Evolutionary conservation across 208 protist species (phyloP), one percentile per base, ranked within the genome.

Genomic region (Trypanosoma congolense): DNA sequence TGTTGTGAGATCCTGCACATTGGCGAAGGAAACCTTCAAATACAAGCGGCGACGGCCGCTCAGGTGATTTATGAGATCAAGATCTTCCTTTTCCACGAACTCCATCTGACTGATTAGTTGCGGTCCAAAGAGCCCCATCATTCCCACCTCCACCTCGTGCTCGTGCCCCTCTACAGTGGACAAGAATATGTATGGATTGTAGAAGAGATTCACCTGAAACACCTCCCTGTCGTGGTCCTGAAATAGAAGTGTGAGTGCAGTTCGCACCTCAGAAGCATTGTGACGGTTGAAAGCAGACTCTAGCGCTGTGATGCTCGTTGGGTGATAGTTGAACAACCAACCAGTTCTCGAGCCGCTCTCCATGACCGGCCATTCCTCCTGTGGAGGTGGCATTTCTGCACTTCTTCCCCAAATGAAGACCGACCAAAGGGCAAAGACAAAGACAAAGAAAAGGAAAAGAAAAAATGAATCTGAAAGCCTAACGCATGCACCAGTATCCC

Each of bases 51-150:
- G 90, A 3, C 97, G 59, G 0, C 97, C 97, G 35, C 94, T 90
- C 16, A 99, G 73, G 72, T 99, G 98, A 61, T 99, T 99, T 9
- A 83, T 61, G 24, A 98, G 61, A 56, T 97, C 95, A 0, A 99
- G 66, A 58, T 99, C 97, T 45, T 98, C 96, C 55, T 97, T 97
- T 19, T 97, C 85, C 0, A 97, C 54, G 0, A 61, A 33, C 6
- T 84, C 70, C 21, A 98, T 86, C 18, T 79, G 63, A 25, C 75
- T 55, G 31, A 98, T 87, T n/a, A 87, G 44, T 19, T 80, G 72
- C 14, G 75, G 74, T 1, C 90, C 87, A 60, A 97, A 98, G 53
- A 85, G 81, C 8, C 82, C 82, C 42, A 87, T 79, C 4, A 99
- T 45, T 25, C 86, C 96, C 0, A 93, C 66, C 64, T 99, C 96